Evolutionary conservation across 208 protist genomes (phyloP).

Genomic region (Trichomonas gallinae): DNA sequence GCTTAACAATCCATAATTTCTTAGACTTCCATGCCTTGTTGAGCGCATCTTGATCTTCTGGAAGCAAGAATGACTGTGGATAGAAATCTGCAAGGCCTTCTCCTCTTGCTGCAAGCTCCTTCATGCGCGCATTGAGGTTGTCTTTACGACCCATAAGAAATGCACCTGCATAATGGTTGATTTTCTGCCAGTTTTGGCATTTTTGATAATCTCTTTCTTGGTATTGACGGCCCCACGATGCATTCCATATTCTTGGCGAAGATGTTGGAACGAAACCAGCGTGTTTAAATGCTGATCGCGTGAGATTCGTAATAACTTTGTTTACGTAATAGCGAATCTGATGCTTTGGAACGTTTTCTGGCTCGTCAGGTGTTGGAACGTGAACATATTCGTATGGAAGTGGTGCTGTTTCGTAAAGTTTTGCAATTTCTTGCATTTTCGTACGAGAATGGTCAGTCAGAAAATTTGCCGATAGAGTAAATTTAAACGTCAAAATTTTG

Average conservation of each 20-base stretch:
- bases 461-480: background rate
- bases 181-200: slow-evolving; percentile 20
- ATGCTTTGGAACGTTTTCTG: background rate
- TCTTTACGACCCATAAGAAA: slow-evolving; percentile 35
- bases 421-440: background rate
- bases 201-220: background rate
- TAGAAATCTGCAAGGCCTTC: background rate
- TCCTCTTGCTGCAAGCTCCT: background rate
- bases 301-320: background rate
- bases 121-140: slow-evolving; percentile 17
- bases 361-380: background rate
- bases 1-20: background rate
- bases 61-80: background rate
- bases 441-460: background rate
- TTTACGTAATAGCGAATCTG: background rate
- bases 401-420: background rate
- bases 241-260: background rate
- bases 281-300: background rate
- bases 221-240: background rate
- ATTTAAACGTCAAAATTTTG: too few species aligned
- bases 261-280: background rate
- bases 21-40: background rate
- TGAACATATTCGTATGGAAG: background rate
- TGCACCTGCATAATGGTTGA: slow-evolving; percentile 31
- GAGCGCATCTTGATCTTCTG: background rate